phyloP scores from a whole-genome alignment of 192 early-diverging fungal genomes.

The Martensiomyces pterosporus region DNA sequence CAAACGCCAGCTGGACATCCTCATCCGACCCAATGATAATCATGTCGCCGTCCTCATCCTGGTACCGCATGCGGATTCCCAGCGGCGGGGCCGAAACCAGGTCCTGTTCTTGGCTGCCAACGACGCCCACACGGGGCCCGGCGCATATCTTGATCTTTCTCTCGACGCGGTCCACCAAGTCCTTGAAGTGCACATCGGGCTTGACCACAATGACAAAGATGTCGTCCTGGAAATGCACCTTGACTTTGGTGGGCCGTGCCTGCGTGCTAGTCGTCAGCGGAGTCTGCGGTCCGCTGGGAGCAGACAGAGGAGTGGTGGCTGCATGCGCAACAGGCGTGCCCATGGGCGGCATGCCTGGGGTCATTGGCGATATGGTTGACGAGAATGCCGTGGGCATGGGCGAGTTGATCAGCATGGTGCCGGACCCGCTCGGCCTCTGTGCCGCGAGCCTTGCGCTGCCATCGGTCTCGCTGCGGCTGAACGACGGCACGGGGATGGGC shows the following conservation, averaged over 20 bases:
- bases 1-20: slow-evolving; percentile 91
- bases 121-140: slow-evolving; percentile 54
- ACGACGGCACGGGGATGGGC: slow-evolving; percentile 34
- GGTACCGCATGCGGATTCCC: slow-evolving; percentile 72
- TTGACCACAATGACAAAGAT: slow-evolving; percentile 88
- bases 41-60: slow-evolving; percentile 92
- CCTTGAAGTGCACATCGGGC: slow-evolving; percentile 65
- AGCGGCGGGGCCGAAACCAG: slow-evolving; percentile 46
- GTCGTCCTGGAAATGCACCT: slow-evolving; percentile 84
- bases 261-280: slow-evolving; percentile 29
- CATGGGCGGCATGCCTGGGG: background rate
- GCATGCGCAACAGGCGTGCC: background rate
- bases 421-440: slow-evolving; percentile 17
- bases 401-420: slow-evolving; percentile 20
- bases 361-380: slow-evolving; percentile 1
- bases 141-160: slow-evolving; percentile 84
- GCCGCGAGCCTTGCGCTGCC: slow-evolving; percentile 1
- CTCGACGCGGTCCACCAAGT: slow-evolving; percentile 79
- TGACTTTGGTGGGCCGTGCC: slow-evolving; percentile 68
- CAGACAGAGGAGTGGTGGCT: background rate
- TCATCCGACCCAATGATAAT: slow-evolving; percentile 83
- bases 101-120: slow-evolving; percentile 40
- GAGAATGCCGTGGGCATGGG: slow-evolving; percentile 15
- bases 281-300: too few relatives aligned
- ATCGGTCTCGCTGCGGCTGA: slow-evolving; percentile 11